These are phyloP conservation scores for Fusarium equiseti DNA, from an alignment of 2,329 filamentous ascomycete species.

Conservation along the genomic window DNA sequence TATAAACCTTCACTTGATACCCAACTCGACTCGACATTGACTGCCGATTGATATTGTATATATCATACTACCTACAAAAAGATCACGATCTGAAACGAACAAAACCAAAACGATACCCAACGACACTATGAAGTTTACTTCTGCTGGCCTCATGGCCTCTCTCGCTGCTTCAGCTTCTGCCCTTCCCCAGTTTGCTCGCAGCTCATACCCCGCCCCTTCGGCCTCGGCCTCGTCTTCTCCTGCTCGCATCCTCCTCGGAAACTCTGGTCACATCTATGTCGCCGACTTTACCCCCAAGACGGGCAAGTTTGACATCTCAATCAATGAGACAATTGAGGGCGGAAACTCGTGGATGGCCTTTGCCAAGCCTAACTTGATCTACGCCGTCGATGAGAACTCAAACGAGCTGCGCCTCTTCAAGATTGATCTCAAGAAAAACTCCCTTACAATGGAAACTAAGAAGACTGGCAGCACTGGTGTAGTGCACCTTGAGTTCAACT, in stretches of 20 bases:
- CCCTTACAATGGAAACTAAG: constrained; percentile 48
- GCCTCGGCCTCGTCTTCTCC: constrained; percentile 18
- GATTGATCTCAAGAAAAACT: constrained; percentile 51
- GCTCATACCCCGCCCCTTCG: constrained; percentile 18
- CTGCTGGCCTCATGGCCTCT: constrained; percentile 37
- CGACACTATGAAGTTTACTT: constrained; percentile 40
- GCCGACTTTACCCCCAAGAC: constrained; percentile 56
- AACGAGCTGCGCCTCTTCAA: constrained; percentile 55
- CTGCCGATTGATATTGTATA: constrained; percentile 17
- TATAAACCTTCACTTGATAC: constrained; percentile 21
- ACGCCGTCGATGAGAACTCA: constrained; percentile 62
- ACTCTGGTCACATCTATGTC: constrained; percentile 55
- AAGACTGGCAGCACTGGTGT: constrained; percentile 57
- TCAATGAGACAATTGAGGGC: constrained; percentile 52
- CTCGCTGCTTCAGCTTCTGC: constrained; percentile 37
- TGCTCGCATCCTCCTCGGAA: constrained; percentile 56
- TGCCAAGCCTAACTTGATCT: constrained; percentile 55
- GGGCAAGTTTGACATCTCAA: constrained; percentile 53
- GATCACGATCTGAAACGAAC: neutral
- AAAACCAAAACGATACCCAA: constrained; percentile 13
- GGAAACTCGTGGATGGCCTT: constrained; percentile 62
- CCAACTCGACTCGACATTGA: constrained; percentile 14
- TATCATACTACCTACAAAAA: constrained; percentile 6
- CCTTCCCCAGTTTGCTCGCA: constrained; percentile 30
- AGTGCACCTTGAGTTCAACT: constrained; percentile 62